These are phyloP conservation scores for Ophiostoma perfectum DNA, from an alignment of 2,329 filamentous ascomycete species.

Conservation along the genomic window DNA sequence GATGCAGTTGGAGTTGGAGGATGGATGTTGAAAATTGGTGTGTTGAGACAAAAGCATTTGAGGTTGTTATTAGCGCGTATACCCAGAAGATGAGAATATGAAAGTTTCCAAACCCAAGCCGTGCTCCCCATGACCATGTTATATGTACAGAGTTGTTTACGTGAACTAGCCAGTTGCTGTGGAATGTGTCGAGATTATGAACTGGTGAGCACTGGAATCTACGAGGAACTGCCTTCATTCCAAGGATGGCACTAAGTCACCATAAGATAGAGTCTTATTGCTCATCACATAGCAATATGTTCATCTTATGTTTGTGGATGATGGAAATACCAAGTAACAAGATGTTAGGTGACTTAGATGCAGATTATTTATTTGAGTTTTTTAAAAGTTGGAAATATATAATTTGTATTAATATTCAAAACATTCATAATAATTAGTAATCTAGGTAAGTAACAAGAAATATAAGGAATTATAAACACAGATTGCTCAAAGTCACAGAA, in stretches of 20 bases:
- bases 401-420: too few species aligned
- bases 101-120: neutral
- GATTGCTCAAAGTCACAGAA: too few species aligned
- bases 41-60: neutral
- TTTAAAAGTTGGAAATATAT: too few species aligned
- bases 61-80: neutral
- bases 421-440: too few species aligned
- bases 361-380: too few species aligned
- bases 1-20: neutral
- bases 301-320: too few species aligned
- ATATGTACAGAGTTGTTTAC: neutral
- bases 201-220: too few species aligned
- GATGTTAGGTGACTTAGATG: neutral
- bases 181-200: neutral
- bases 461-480: too few species aligned
- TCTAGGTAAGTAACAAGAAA: too few species aligned
- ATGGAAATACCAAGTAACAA: neutral
- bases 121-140: neutral
- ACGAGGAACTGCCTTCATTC: neutral
- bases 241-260: neutral
- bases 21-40: slow-evolving; percentile 5
- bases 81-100: slow-evolving; percentile 1
- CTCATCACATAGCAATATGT: too few species aligned
- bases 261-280: neutral
- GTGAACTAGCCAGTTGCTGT: neutral